phyloP scores from a whole-genome alignment of 208 protist genomes.

The Leishmania tarentolae region DNA sequence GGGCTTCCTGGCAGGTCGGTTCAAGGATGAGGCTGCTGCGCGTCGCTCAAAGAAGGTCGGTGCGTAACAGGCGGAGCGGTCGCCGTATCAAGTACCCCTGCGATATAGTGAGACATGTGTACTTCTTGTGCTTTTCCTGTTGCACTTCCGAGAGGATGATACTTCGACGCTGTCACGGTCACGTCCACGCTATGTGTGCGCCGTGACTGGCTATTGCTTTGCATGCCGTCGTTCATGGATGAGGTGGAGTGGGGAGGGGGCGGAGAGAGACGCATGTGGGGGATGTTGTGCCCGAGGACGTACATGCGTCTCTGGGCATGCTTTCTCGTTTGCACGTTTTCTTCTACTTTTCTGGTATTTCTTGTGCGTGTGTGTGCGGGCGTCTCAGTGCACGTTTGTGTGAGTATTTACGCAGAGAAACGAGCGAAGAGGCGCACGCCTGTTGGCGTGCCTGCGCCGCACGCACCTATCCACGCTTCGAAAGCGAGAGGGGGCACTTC shows the following conservation, averaged over 20 bases:
- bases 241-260: background rate
- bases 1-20: conserved; percentile 57
- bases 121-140: background rate
- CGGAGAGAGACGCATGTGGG: background rate
- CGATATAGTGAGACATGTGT: background rate
- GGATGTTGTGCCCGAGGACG: background rate
- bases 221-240: background rate
- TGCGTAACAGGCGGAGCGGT: background rate
- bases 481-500: background rate
- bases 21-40: conserved; percentile 39
- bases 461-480: background rate
- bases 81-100: background rate
- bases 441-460: background rate
- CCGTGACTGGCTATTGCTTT: background rate
- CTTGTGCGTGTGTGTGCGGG: background rate
- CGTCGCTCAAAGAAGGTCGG: conserved; percentile 16
- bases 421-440: background rate
- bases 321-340: background rate
- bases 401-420: background rate
- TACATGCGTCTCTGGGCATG: background rate
- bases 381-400: background rate
- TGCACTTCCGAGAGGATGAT: background rate
- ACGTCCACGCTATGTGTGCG: background rate
- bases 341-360: conserved; percentile 14
- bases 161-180: background rate